Evolutionary conservation across 208 protist genomes (phyloP).

Genomic region (Trypanosoma platydactyli): DNA sequence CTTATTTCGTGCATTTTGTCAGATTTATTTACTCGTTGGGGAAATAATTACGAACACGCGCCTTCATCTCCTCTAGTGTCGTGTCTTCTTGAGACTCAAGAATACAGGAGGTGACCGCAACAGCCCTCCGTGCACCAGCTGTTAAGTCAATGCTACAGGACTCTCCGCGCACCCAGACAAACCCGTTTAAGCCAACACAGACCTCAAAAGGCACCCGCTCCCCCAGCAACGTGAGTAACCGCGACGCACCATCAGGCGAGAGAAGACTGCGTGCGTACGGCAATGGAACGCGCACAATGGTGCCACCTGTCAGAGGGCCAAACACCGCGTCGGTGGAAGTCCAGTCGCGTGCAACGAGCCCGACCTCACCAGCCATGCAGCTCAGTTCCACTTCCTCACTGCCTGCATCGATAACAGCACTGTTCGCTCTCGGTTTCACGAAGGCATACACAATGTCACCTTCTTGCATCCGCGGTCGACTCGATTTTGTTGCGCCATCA

Average conservation of each 20-base stretch:
- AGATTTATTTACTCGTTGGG: conserved; percentile 28
- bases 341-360: conserved; percentile 78
- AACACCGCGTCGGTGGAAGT: conserved; percentile 79
- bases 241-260: conserved; percentile 41
- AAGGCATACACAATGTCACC: conserved; percentile 80
- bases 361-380: conserved; percentile 73
- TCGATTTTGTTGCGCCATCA: conserved; percentile 84
- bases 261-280: conserved; percentile 68
- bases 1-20: neutral
- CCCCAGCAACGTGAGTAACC: conserved; percentile 63
- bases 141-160: conserved; percentile 40
- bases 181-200: conserved; percentile 74
- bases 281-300: conserved; percentile 62
- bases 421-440: conserved; percentile 38
- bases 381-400: conserved; percentile 62
- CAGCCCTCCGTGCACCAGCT: conserved; percentile 55
- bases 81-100: conserved; percentile 68
- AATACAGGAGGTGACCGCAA: conserved; percentile 74
- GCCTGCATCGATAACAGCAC: neutral
- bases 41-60: conserved; percentile 72
- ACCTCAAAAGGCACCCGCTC: conserved; percentile 71
- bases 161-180: conserved; percentile 80
- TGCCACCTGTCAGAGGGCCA: conserved; percentile 68
- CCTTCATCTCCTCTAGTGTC: conserved; percentile 67
- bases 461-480: conserved; percentile 62